Conservation (phyloP, 768 basidiomycete genomes). For the Pleurotus giganteus region DNA sequence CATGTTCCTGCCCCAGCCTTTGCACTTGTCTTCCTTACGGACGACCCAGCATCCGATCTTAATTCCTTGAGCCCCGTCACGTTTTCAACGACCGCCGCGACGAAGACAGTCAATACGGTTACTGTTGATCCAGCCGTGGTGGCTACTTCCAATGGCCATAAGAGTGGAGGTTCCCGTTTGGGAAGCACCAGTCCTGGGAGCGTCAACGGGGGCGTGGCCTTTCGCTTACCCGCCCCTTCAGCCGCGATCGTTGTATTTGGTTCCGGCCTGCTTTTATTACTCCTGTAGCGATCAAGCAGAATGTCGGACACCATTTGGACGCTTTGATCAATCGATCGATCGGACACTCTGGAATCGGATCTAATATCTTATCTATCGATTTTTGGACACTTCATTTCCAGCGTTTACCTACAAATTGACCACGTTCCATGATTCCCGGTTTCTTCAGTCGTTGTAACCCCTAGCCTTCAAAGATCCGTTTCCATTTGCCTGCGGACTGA, state of each 20-base stretch:
- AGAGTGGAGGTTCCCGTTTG: constrained; percentile 18
- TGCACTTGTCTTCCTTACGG: constrained; percentile 67
- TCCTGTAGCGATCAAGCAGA: background rate
- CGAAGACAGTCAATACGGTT: constrained; percentile 50
- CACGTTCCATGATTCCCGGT: background rate
- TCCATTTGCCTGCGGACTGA: constrained; percentile 22
- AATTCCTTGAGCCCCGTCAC: constrained; percentile 31
- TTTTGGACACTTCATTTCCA: background rate
- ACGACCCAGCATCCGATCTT: constrained; percentile 31
- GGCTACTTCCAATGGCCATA: constrained; percentile 51
- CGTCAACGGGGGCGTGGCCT: background rate
- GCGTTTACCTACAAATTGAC: background rate
- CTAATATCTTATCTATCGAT: constrained; percentile 2
- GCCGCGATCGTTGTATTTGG: background rate
- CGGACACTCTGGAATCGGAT: background rate
- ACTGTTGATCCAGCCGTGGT: constrained; percentile 54
- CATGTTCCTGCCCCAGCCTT: constrained; percentile 66
- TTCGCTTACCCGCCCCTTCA: background rate
- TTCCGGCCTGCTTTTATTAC: background rate
- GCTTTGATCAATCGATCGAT: constrained; percentile 3
- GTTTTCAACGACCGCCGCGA: constrained; percentile 58
- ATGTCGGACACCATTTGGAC: background rate
- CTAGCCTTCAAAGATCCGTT: constrained; percentile 35
- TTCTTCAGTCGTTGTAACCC: constrained; percentile 59
- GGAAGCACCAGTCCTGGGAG: constrained; percentile 33